Evolutionary conservation across 139 green algal species (phyloP).

Genomic region (Chlorella sp.): DNA sequence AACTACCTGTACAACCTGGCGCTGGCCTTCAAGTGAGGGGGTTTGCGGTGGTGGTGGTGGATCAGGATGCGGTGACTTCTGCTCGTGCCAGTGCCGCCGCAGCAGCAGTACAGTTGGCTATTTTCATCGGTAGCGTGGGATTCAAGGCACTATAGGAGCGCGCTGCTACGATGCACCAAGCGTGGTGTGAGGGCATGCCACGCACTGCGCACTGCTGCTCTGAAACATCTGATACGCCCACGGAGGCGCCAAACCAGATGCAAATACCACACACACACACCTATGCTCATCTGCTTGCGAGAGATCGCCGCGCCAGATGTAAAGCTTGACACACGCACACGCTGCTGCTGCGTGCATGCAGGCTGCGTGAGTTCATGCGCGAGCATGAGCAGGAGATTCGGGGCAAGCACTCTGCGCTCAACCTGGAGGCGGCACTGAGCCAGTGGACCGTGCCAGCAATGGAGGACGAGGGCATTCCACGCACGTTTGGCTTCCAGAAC

Average conservation of each 20-base stretch:
- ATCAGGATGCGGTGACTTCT: background rate
- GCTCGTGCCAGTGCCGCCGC: background rate
- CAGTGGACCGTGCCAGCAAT: conserved; percentile 29
- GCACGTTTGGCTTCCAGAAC: conserved; percentile 24
- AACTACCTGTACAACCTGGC: conserved; percentile 56
- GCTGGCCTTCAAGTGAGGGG: conserved; percentile 38
- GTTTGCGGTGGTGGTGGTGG: background rate
- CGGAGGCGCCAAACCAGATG: too few relatives aligned
- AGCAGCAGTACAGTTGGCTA: too few relatives aligned
- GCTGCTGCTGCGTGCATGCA: background rate
- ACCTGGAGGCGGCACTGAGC: conserved; percentile 14
- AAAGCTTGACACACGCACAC: too few relatives aligned
- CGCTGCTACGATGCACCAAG: background rate
- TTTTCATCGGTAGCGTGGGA: too few relatives aligned
- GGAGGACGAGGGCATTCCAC: conserved; percentile 25
- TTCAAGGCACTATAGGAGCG: background rate
- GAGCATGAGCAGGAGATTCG: background rate
- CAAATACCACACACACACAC: background rate
- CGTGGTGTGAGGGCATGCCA: background rate
- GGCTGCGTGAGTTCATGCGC: conserved; percentile 15
- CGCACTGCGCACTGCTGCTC: background rate
- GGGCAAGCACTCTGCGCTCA: background rate
- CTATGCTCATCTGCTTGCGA: background rate
- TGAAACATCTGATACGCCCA: background rate
- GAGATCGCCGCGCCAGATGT: too few relatives aligned